These are phyloP conservation scores for Moniliella sp. DNA, from an alignment of 1,284 basidiomycete species.

Conservation along the genomic window DNA sequence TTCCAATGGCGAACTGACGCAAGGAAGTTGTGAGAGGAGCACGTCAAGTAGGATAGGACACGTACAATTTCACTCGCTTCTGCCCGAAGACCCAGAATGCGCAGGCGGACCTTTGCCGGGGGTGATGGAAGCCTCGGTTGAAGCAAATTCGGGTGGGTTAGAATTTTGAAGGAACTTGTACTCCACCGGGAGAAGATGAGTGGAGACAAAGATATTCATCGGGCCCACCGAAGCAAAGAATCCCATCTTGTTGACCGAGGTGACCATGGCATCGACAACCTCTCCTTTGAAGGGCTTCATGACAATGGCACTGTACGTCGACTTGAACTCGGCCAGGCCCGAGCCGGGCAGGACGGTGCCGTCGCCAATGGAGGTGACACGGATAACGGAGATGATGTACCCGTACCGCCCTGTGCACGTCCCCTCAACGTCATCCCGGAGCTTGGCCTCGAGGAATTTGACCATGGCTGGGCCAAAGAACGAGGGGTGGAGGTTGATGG, in stretches of 20 bases:
- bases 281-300: conserved; percentile 65
- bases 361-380: conserved; percentile 31
- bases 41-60: background rate
- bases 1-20: conserved; percentile 29
- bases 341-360: conserved; percentile 66
- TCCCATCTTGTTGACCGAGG: conserved; percentile 94
- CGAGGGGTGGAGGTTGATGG: too few species aligned
- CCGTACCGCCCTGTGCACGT: conserved; percentile 85
- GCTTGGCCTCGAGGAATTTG: conserved; percentile 73
- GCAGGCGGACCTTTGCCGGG: conserved; percentile 60
- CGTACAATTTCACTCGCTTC: conserved; percentile 75
- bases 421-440: conserved; percentile 87
- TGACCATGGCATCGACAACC: conserved; percentile 86
- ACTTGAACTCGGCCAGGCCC: conserved; percentile 67
- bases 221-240: conserved; percentile 94
- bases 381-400: conserved; percentile 88
- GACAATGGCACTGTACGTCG: conserved; percentile 27
- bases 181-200: conserved; percentile 56
- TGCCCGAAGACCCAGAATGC: conserved; percentile 82
- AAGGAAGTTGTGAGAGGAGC: background rate
- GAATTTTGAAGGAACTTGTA: conserved; percentile 27
- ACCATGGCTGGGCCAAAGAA: too few species aligned
- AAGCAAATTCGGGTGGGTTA: conserved; percentile 29
- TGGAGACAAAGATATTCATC: conserved; percentile 43
- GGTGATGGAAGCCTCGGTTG: conserved; percentile 5